These are phyloP conservation scores for Calonectria montana DNA, from an alignment of 2,329 filamentous ascomycete species.

Conservation along the genomic window DNA sequence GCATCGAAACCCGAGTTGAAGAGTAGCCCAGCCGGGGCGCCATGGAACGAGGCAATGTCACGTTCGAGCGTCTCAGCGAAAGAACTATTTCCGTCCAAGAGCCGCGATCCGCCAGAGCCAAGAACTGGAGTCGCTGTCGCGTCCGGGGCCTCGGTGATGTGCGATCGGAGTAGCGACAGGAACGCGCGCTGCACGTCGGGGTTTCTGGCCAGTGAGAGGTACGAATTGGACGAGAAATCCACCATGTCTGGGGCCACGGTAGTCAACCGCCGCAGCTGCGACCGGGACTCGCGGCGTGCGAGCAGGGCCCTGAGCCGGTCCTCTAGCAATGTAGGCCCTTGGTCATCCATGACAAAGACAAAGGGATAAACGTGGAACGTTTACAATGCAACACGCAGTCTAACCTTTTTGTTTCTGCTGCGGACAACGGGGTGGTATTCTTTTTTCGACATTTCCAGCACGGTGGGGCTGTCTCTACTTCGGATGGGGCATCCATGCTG, in stretches of 20 bases:
- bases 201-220: slow-evolving; percentile 78
- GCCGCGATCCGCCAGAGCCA: slow-evolving; percentile 65
- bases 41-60: slow-evolving; percentile 60
- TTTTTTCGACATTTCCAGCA: not conserved
- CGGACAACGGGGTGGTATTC: not conserved
- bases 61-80: slow-evolving; percentile 59
- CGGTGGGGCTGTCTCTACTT: not conserved
- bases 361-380: not conserved
- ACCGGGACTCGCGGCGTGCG: slow-evolving; percentile 44
- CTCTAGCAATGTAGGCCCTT: slow-evolving; percentile 39
- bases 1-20: slow-evolving; percentile 74
- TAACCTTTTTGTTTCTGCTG: not conserved
- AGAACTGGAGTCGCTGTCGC: slow-evolving; percentile 42
- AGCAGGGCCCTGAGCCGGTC: slow-evolving; percentile 42
- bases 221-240: slow-evolving; percentile 83
- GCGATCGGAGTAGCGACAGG: slow-evolving; percentile 54
- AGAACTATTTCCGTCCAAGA: slow-evolving; percentile 63
- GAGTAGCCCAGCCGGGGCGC: slow-evolving; percentile 57
- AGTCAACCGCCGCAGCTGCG: slow-evolving; percentile 58
- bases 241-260: slow-evolving; percentile 74
- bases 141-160: slow-evolving; percentile 19
- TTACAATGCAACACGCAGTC: not conserved
- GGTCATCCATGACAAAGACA: slow-evolving; percentile 20
- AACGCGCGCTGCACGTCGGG: slow-evolving; percentile 70
- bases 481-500: not conserved